Evolutionary conservation across 129 eudicot species (phyloP), one percentile per base, ranked within the genome.

Genomic region (Arctium minus): DNA sequence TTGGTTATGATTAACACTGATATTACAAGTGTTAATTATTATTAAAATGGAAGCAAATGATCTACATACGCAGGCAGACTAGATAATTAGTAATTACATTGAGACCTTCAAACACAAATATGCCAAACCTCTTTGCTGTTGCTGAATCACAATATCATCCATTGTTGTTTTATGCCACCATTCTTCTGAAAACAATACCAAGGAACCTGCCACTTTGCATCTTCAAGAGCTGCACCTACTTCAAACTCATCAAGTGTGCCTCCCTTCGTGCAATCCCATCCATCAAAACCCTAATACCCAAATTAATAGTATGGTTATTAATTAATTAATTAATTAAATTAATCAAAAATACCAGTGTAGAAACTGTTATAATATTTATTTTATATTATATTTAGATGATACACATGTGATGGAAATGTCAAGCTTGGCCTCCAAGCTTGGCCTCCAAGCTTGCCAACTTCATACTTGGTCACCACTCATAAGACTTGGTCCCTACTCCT

Each of bases 201-300:
- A 68, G 98, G 97, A 22, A 89, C 94, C 82, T 95, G 98, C 97
- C 97, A 92, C 56, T 89, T 87, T 1, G 81, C 85, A 88, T 92
- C 97, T 72, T 92, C 98, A 38, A 94, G 97, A 76, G 80, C 96
- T 18, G 96, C 93, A 79, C 98, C 98, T 67, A 90, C 96, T 80
- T 94, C 97, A 73, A 92, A 92, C 15, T 90, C 92, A 94, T 94
- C 37, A 94, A 92, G n/a, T n/a, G n/a, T n/a, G n/a, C n/a, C n/a
- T n/a, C n/a, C n/a, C n/a, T n/a, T n/a, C n/a, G n/a, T n/a, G 88
- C 81, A 83, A 42, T 8, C 8, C 48, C 48, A 42, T 42, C 12
- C 8, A 42, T 42, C 48, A 42, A 42, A 42, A 42, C 48, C 48
- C 48, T 42, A 42, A 42, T 12, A 11, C 48, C 48, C 48, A 42